phyloP scores from a whole-genome alignment of 2,329 filamentous ascomycete species.

The Boeremia exigua region DNA sequence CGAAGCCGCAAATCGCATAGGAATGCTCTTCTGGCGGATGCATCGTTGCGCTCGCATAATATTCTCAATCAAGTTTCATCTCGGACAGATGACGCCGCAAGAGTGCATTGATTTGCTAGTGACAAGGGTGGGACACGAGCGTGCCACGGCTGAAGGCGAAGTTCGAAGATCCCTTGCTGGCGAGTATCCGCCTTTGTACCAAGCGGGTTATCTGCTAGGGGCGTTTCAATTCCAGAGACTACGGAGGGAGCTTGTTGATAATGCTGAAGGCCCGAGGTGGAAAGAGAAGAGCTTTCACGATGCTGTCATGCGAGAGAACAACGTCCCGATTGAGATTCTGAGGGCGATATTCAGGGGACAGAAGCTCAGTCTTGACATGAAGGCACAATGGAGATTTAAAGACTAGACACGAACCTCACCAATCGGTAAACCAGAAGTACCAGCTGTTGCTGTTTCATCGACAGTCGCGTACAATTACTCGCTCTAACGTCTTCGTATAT shows the following conservation, averaged over 20 bases:
- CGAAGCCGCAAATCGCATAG: constrained; percentile 60
- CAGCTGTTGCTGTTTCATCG: too few species aligned
- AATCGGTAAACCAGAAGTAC: too few species aligned
- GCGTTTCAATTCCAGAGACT: constrained; percentile 63
- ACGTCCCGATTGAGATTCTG: constrained; percentile 63
- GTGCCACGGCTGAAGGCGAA: constrained; percentile 65
- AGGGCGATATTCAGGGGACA: constrained; percentile 56
- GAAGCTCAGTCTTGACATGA: constrained; percentile 53
- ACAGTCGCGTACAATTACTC: too few species aligned
- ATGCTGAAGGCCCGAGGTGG: constrained; percentile 43
- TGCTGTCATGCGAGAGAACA: constrained; percentile 56
- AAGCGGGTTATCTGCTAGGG: constrained; percentile 66
- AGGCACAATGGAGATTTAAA: constrained; percentile 48
- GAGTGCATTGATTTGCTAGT: constrained; percentile 66
- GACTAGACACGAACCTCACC: too few species aligned
- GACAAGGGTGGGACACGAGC: constrained; percentile 63
- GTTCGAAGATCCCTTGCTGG: constrained; percentile 63
- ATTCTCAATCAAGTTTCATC: constrained; percentile 65
- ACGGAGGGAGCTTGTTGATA: constrained; percentile 55
- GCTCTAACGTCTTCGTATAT: too few species aligned
- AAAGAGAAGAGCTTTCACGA: constrained; percentile 65
- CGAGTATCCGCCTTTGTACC: constrained; percentile 64
- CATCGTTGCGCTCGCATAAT: constrained; percentile 66
- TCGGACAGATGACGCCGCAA: constrained; percentile 60
- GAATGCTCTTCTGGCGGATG: constrained; percentile 68